Conservation (phyloP, 352 stramenopile species). For the Phytophthora sojae region DNA sequence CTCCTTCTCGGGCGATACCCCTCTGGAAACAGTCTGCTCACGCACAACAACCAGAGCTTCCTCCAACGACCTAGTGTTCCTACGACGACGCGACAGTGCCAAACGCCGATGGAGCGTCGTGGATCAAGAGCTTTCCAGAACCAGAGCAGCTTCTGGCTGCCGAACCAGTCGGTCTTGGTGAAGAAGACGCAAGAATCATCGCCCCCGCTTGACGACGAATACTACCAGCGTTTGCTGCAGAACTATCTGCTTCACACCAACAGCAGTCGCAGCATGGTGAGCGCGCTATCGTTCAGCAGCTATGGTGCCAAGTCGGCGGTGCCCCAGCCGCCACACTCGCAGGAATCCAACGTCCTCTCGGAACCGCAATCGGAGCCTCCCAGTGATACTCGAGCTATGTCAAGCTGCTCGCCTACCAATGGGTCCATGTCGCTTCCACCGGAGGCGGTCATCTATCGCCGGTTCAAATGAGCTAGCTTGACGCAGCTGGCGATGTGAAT, state of each 20-base stretch:
- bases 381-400: conserved; percentile 27
- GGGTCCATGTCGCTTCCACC: conserved; percentile 19
- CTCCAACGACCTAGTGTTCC: conserved; percentile 23
- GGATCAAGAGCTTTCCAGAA: conserved; percentile 26
- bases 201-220: conserved; percentile 61
- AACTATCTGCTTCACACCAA: conserved; percentile 68
- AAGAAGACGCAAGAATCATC: conserved; percentile 30
- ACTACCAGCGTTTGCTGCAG: conserved; percentile 72
- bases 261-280: conserved; percentile 50
- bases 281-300: conserved; percentile 56
- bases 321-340: conserved; percentile 30
- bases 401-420: conserved; percentile 21
- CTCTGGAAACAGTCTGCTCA: conserved; percentile 37
- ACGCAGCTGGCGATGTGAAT: conserved; percentile 12
- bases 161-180: conserved; percentile 30
- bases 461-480: conserved; percentile 30
- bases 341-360: conserved; percentile 37
- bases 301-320: conserved; percentile 33
- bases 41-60: conserved; percentile 42
- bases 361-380: conserved; percentile 30
- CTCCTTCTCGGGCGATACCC: conserved; percentile 40
- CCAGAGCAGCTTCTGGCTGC: conserved; percentile 42
- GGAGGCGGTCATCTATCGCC: conserved; percentile 27
- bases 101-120: conserved; percentile 21
- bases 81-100: conserved; percentile 15